Evolutionary conservation across 176 grass and related monocot species (phyloP).

Genomic region (Melocanna baccifera): DNA sequence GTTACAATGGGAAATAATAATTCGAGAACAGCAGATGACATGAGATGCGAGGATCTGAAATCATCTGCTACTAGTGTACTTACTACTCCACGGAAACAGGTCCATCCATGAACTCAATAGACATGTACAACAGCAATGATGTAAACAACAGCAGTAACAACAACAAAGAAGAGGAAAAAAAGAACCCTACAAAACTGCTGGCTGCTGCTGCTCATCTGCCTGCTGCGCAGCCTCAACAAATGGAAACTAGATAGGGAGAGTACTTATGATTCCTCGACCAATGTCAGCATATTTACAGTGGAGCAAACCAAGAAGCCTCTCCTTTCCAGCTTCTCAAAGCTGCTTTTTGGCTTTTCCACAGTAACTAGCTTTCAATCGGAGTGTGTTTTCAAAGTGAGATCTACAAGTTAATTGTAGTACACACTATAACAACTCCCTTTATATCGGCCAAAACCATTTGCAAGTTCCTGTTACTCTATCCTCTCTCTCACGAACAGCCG

Average conservation of each 20-base stretch:
- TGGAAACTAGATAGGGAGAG: neutral
- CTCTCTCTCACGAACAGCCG: too few relatives aligned
- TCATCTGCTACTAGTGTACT: neutral
- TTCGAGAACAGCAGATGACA: neutral
- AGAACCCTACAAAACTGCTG: slow-evolving; percentile 56
- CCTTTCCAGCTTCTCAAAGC: too few relatives aligned
- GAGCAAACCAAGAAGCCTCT: neutral
- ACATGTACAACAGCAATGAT: slow-evolving; percentile 40
- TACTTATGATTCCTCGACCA: neutral
- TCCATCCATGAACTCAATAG: neutral
- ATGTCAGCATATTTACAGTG: slow-evolving; percentile 60
- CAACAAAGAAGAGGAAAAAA: neutral
- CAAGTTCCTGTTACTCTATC: too few relatives aligned
- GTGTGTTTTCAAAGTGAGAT: too few relatives aligned
- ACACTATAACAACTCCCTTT: too few relatives aligned
- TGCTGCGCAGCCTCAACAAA: slow-evolving; percentile 44
- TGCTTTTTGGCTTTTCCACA: too few relatives aligned
- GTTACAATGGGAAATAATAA: neutral
- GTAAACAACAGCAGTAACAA: slow-evolving; percentile 19
- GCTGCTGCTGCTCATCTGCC: slow-evolving; percentile 25
- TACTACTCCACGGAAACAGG: neutral
- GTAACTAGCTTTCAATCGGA: too few relatives aligned
- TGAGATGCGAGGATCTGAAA: neutral
- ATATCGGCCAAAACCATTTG: too few relatives aligned
- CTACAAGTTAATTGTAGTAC: too few relatives aligned